Base-by-base conservation (phyloP, 768 basidiomycete species). In the Tulasnella sp. region DNA sequence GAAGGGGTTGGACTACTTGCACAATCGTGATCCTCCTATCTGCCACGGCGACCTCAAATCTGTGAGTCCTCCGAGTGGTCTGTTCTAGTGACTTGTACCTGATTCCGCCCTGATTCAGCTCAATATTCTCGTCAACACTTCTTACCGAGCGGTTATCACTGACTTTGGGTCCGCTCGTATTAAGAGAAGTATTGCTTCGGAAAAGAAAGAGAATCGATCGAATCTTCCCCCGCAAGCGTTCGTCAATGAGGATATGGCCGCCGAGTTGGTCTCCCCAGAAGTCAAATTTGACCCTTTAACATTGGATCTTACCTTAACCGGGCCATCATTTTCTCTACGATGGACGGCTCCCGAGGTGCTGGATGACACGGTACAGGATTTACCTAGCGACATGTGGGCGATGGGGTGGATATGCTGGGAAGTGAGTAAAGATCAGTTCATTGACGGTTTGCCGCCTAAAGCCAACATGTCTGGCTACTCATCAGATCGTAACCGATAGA, bases 371-470 rank as follows among this genome's bases (percentile, higher is more conserved):
- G n/a, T 60, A 14, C n/a, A 28, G n/a, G 58, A 60, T 31, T 31
- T 60, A 31, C 58, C 58, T 14, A 28, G n/a, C n/a, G 58, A 60
- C 14, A n/a, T 60, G 58, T 60, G 58, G 58, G 58, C 58, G 12
- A n/a, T 60, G 24, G 58, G 58, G n/a, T 60, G 58, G 58, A 60
- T 60, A 60, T 60, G 58, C 58, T 60, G 58, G 58, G 58, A 60
- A 16, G 58, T 60, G 58, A 60, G 58, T 60, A 31, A n/a, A 28
- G 24, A n/a, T 11, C 18, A 16, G 2, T 46, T 31, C n/a, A n/a
- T n/a, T n/a, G n/a, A n/a, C n/a, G n/a, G 58, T 5, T n/a, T 60
- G 8, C 8, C n/a, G 16, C n/a, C 24, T 31, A n/a, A n/a, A 60
- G 12, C 16, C 18, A 1, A 60, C 8, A 60, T 31, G 2, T 14